Conservation (phyloP, 192 early-diverging fungal genomes). For the Rhizoclosmatium globosum region DNA sequence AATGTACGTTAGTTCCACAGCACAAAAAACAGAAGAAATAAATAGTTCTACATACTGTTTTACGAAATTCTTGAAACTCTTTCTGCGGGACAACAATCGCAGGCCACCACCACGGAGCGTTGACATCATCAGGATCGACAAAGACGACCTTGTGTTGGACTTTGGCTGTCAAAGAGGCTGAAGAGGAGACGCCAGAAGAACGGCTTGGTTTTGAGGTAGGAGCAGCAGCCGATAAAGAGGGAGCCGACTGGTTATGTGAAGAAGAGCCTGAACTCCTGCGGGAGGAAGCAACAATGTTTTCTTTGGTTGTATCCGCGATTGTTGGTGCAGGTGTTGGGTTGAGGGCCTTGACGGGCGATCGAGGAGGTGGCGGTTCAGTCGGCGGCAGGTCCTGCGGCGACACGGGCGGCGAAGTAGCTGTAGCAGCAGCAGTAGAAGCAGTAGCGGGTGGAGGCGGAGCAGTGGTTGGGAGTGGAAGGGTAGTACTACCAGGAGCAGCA, state of each 20-base stretch:
- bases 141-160: conserved; percentile 56
- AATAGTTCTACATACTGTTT: conserved; percentile 36
- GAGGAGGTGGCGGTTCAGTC: neutral
- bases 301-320: neutral
- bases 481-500: neutral
- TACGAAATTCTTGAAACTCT: conserved; percentile 58
- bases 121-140: conserved; percentile 69
- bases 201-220: neutral
- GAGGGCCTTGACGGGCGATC: neutral
- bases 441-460: neutral
- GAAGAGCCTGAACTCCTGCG: neutral
- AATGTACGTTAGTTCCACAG: neutral
- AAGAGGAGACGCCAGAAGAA: neutral
- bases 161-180: neutral
- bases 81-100: conserved; percentile 66
- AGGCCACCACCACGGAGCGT: conserved; percentile 71
- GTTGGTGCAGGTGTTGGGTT: neutral
- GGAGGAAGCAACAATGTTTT: neutral
- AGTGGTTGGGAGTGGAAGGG: neutral
- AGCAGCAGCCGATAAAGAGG: neutral
- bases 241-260: neutral
- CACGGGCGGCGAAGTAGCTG: neutral
- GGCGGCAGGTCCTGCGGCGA: neutral
- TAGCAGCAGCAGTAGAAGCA: neutral
- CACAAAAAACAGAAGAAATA: neutral